Conservation (phyloP, 2,329 filamentous ascomycete genomes). For the Nothophoma quercina region DNA sequence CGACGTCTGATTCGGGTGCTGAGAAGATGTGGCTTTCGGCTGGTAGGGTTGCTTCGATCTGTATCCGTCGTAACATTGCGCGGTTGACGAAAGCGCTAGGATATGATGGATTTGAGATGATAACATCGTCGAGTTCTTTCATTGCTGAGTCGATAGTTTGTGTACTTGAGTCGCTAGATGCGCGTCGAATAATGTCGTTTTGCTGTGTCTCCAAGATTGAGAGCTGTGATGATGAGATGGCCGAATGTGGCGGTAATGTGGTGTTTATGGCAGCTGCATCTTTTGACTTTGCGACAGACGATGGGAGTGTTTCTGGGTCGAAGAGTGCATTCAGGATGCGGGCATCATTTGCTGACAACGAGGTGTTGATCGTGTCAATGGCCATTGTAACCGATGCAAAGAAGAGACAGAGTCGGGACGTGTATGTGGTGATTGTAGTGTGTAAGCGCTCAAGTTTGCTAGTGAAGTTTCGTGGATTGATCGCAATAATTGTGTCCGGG, state of each 20-base stretch:
- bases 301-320: constrained; percentile 51
- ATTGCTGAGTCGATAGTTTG: constrained; percentile 29
- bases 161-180: constrained; percentile 24
- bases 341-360: constrained; percentile 47
- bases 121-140: constrained; percentile 61
- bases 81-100: constrained; percentile 78
- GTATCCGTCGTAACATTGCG: constrained; percentile 69
- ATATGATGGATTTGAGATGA: constrained; percentile 68
- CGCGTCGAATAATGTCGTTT: constrained; percentile 54
- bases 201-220: constrained; percentile 50
- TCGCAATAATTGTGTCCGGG: background rate
- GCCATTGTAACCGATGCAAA: constrained; percentile 24
- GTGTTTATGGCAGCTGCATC: constrained; percentile 53
- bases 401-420: no score
- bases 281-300: constrained; percentile 60
- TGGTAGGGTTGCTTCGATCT: constrained; percentile 34
- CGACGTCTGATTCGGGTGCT: constrained; percentile 16
- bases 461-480: background rate
- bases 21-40: constrained; percentile 23
- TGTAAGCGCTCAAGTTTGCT: background rate
- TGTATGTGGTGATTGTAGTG: background rate
- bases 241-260: constrained; percentile 51
- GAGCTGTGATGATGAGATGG: constrained; percentile 49
- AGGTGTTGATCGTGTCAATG: constrained; percentile 56
- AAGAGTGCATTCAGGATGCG: constrained; percentile 51